Conservation (phyloP, 2,329 filamentous ascomycete species). For the Cercospora beticola region DNA sequence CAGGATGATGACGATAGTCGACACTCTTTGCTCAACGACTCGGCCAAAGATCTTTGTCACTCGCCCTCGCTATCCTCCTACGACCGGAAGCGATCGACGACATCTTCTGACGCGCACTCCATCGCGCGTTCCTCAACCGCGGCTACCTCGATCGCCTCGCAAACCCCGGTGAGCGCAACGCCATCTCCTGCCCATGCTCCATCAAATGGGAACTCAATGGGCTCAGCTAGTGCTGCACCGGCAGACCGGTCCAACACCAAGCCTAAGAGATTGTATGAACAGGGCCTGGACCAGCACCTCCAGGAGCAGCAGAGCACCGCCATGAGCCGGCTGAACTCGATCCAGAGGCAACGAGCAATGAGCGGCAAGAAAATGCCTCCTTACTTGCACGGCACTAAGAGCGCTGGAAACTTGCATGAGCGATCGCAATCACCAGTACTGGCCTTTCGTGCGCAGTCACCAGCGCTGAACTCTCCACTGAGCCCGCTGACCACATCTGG, state of each 20-base stretch:
- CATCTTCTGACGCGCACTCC: constrained; percentile 74
- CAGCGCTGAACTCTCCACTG: constrained; percentile 41
- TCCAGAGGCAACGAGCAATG: constrained; percentile 63
- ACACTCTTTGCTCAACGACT: constrained; percentile 47
- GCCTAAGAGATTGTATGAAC: constrained; percentile 76
- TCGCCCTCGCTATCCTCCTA: constrained; percentile 63
- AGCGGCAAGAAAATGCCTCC: constrained; percentile 51
- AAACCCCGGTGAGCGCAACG: constrained; percentile 47
- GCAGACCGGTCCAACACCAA: constrained; percentile 68
- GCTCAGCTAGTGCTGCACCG: constrained; percentile 26
- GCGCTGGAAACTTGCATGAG: constrained; percentile 66
- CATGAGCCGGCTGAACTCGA: constrained; percentile 74
- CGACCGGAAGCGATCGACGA: constrained; percentile 74
- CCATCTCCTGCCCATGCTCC: constrained; percentile 54
- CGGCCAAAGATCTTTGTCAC: constrained; percentile 40
- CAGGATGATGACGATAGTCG: constrained; percentile 44
- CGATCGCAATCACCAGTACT: constrained; percentile 36
- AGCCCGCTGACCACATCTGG: constrained; percentile 40
- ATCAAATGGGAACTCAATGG: constrained; percentile 36
- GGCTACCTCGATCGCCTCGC: constrained; percentile 83
- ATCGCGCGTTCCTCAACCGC: constrained; percentile 77
- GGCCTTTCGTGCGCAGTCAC: constrained; percentile 41
- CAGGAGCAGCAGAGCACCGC: constrained; percentile 78
- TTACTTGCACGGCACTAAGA: constrained; percentile 44
- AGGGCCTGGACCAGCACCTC: constrained; percentile 73